These are phyloP conservation scores for Exophiala xenobiotica DNA, from an alignment of 2,329 filamentous ascomycete species.

Conservation along the genomic window DNA sequence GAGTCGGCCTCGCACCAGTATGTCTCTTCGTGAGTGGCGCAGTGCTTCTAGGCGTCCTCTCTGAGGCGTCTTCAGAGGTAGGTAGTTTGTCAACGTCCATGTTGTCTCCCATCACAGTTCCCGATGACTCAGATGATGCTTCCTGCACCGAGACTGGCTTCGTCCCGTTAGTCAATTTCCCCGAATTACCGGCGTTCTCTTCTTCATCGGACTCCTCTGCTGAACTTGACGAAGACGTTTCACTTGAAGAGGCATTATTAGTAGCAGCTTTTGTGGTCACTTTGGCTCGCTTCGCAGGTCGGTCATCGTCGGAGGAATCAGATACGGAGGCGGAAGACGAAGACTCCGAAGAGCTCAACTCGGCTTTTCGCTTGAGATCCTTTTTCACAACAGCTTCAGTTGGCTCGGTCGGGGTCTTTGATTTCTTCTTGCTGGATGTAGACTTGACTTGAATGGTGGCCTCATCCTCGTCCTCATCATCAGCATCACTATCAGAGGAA, in stretches of 20 bases:
- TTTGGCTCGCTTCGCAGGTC: conserved; percentile 23
- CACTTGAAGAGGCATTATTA: conserved; percentile 28
- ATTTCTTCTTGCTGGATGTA: conserved; percentile 33
- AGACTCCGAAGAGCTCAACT: conserved; percentile 40
- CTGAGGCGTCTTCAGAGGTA: conserved; percentile 33
- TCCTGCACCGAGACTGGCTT: conserved; percentile 6
- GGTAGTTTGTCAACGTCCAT: not conserved
- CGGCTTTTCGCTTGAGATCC: conserved; percentile 60
- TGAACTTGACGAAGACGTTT: conserved; percentile 35
- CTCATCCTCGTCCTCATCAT: conserved; percentile 47
- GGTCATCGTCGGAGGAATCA: conserved; percentile 37
- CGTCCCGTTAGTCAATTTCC: conserved; percentile 25
- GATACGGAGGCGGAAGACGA: conserved; percentile 39
- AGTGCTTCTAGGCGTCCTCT: conserved; percentile 6
- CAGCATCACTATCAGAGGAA: conserved; percentile 50
- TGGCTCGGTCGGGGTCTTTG: no score
- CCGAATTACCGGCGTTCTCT: conserved; percentile 31
- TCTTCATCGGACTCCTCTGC: conserved; percentile 32
- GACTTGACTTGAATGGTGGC: conserved; percentile 27
- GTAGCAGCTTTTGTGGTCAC: conserved; percentile 1
- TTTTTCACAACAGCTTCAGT: conserved; percentile 37
- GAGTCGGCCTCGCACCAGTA: conserved; percentile 58
- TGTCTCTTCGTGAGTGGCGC: conserved; percentile 38
- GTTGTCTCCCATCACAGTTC: conserved; percentile 26
- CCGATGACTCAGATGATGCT: conserved; percentile 26